phyloP scores from a whole-genome alignment of 2,329 filamentous ascomycete species.

The Cercospora janseana region DNA sequence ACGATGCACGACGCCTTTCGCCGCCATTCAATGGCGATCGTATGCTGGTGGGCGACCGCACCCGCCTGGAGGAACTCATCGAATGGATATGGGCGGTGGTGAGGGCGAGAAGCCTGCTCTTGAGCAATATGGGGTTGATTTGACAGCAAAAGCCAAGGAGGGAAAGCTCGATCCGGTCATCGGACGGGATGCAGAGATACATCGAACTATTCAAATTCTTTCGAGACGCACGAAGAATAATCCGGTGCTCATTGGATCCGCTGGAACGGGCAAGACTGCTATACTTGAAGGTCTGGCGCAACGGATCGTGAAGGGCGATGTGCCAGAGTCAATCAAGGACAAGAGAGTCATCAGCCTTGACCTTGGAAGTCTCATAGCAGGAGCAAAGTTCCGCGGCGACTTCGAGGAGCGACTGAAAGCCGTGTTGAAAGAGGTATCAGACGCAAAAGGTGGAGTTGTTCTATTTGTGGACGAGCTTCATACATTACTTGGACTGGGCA shows the following conservation, averaged over 20 bases:
- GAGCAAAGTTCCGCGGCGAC: conserved; percentile 91
- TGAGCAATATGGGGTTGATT: conserved; percentile 86
- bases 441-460: conserved; percentile 85
- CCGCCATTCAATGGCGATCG: conserved; percentile 42
- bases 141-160: conserved; percentile 78
- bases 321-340: conserved; percentile 93
- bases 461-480: conserved; percentile 95
- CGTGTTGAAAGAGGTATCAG: conserved; percentile 85
- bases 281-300: conserved; percentile 87
- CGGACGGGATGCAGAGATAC: conserved; percentile 85
- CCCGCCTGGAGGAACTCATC: conserved; percentile 87
- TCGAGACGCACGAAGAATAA: conserved; percentile 95
- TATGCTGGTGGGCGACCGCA: conserved; percentile 62
- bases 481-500: conserved; percentile 84
- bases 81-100: conserved; percentile 76
- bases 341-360: conserved; percentile 87
- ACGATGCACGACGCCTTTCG: background rate
- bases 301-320: conserved; percentile 86
- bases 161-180: conserved; percentile 97
- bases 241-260: conserved; percentile 86
- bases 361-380: conserved; percentile 87
- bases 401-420: conserved; percentile 93
- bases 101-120: conserved; percentile 78
- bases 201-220: conserved; percentile 89
- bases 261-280: conserved; percentile 91